phyloP scores from a whole-genome alignment of 257 asterid genomes.

The Nicotiana otophora region DNA sequence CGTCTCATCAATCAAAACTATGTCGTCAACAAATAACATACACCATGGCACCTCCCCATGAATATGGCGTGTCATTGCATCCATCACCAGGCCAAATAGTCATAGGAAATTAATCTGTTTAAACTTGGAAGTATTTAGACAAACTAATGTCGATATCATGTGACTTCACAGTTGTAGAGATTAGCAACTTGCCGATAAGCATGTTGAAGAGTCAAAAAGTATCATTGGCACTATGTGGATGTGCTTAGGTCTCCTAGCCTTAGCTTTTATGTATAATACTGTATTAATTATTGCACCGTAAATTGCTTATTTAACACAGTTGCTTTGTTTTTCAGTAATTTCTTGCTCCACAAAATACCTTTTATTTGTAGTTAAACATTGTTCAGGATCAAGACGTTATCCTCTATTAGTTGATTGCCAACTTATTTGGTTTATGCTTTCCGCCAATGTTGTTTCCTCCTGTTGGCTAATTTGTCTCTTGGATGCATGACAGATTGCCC shows the following conservation, averaged over 20 bases:
- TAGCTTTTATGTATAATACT: neutral
- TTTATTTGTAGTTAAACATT: neutral
- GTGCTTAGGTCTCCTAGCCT: no score
- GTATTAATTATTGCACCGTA: neutral
- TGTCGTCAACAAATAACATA: no score
- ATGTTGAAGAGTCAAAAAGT: neutral
- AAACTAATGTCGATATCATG: neutral
- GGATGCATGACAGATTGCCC: conserved; percentile 29
- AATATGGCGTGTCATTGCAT: no score
- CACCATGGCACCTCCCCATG: no score
- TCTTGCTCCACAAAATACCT: neutral
- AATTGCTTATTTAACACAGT: neutral
- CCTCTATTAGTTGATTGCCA: neutral
- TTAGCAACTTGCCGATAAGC: neutral
- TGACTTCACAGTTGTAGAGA: neutral
- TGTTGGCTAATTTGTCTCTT: neutral
- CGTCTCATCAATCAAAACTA: no score
- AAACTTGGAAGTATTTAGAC: neutral
- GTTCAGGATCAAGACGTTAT: neutral
- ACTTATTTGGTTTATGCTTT: neutral
- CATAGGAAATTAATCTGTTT: neutral
- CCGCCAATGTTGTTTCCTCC: neutral
- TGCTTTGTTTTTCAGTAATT: neutral
- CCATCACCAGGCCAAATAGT: no score
- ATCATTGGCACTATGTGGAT: no score